Conservation (phyloP, 202 grass and related monocot genomes). For the Dendrocalamus latiflorus region DNA sequence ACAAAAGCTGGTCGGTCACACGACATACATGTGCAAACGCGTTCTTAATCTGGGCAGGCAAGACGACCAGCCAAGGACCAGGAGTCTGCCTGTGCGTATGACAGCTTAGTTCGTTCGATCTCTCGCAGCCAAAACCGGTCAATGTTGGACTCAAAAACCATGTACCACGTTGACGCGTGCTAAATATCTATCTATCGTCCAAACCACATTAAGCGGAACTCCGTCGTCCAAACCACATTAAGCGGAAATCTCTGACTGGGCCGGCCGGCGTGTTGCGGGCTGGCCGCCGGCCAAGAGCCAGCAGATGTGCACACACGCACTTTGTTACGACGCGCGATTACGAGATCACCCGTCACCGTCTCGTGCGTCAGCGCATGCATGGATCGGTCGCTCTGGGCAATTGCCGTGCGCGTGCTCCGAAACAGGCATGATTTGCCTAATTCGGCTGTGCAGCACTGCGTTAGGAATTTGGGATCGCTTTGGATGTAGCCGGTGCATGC, state of each 20-base stretch:
- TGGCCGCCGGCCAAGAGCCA: not conserved
- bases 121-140: not conserved
- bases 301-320: not conserved
- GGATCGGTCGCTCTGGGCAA: not conserved
- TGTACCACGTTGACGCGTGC: not conserved
- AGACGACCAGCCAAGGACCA: too few relatives aligned
- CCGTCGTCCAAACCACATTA: too few relatives aligned
- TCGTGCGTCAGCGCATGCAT: not conserved
- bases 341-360: not conserved
- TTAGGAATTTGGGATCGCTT: not conserved
- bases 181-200: too few relatives aligned
- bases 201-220: too few relatives aligned
- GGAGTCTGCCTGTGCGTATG: not conserved
- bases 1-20: too few relatives aligned
- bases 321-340: not conserved
- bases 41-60: too few relatives aligned
- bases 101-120: not conserved
- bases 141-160: not conserved
- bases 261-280: not conserved
- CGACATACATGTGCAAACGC: too few relatives aligned
- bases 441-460: too few relatives aligned
- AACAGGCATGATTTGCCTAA: too few relatives aligned
- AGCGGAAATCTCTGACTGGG: not conserved
- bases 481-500: not conserved
- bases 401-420: constrained; percentile 11